Conservation (phyloP, 768 basidiomycete species). For the Collybiopsis luxurians region DNA sequence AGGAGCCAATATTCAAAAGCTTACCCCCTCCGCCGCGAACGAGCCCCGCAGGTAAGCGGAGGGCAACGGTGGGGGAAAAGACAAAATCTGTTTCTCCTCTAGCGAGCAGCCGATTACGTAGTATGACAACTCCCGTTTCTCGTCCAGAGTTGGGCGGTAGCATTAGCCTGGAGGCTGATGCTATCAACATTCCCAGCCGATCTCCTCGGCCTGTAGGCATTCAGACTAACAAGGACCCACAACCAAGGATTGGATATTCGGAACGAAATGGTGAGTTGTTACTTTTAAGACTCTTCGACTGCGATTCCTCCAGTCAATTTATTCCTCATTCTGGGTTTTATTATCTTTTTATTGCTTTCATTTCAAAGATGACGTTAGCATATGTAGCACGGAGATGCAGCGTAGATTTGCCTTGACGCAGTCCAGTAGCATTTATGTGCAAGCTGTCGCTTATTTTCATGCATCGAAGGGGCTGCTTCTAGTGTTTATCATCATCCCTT, state of each 20-base stretch:
- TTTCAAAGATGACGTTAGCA: too few relatives aligned
- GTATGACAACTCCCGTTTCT: background rate
- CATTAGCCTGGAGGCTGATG: background rate
- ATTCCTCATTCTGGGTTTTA: too few relatives aligned
- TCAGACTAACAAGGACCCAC: background rate
- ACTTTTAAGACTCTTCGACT: background rate
- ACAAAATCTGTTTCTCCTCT: background rate
- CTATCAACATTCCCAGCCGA: background rate
- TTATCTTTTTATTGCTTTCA: too few relatives aligned
- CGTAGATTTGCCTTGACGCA: too few relatives aligned
- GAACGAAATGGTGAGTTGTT: background rate
- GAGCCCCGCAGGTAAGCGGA: background rate
- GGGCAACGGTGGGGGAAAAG: background rate
- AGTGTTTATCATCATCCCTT: too few relatives aligned
- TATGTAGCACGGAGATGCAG: too few relatives aligned
- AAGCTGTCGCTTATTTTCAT: too few relatives aligned
- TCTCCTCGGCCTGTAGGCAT: background rate
- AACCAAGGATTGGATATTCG: background rate
- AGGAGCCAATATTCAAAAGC: background rate
- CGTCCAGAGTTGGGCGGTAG: background rate
- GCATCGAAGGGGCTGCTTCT: too few relatives aligned
- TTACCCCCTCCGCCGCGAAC: slow-evolving; percentile 22
- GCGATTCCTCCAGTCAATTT: background rate
- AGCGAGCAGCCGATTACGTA: background rate
- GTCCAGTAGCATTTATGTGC: too few relatives aligned